Evolutionary conservation across 2,329 filamentous ascomycete genomes (phyloP), one percentile per base, ranked within the genome.

Genomic region (Davidsoniella neocaledoniae): DNA sequence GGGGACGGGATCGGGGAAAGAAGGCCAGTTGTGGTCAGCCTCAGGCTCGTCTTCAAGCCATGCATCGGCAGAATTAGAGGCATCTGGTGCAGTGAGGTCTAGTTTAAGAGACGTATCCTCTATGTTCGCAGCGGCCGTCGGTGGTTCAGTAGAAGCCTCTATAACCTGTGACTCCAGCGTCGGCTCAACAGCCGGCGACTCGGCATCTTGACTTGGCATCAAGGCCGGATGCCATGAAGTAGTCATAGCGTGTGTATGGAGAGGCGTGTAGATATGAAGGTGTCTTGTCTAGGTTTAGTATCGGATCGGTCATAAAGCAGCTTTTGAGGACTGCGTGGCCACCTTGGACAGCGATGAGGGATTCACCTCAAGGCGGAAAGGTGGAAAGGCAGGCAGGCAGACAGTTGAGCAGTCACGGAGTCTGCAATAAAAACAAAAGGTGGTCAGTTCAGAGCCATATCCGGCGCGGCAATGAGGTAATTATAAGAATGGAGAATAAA

Each of bases 141-240:
- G 29, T 17, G 14, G 3, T 16, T 29, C 26, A 7, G 17, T 8
- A 46, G 43, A 33, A 12, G 29, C 29, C 29, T 33, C 26, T 37
- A 36, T 36, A 1, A 8, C 8, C 29, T 46, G 19, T 14, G 41
- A 6, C 19, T n/a, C 41, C 7, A 21, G 16, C 36, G 44, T 14
- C 39, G 44, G 10, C 12, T 3, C 43, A 19, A 29, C 23, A 38
- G 17, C 5, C n/a, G 39, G n/a, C 39, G n/a, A n/a, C 10, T 29
- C 21, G 17, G 40, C 25, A 14, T 23, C 36, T 10, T 33, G 29
- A 29, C 10, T 61, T 29, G 68, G 66, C 60, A 67, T 64, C 52
- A 64, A 56, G 46, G 66, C 64, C 55, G 66, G 64, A 55, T 67
- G 63, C 65, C 66, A 67, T 57, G 64, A 61, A 48, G 64, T 58